Conservation (phyloP, 106 monocot species). For the Triglochin maritima region DNA sequence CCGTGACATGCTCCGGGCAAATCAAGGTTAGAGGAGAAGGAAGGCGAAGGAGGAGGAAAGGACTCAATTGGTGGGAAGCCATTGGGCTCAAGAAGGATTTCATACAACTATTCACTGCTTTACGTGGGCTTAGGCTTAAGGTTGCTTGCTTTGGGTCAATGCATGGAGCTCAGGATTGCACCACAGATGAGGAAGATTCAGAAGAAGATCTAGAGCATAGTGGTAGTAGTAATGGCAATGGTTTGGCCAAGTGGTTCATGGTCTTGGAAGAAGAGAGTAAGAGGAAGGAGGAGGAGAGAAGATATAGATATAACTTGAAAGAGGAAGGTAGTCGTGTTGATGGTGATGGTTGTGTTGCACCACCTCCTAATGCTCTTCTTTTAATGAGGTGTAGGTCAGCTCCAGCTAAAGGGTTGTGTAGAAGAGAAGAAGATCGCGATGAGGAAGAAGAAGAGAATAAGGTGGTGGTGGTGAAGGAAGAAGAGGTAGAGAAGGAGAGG, state of each 20-base stretch:
- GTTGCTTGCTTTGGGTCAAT: constrained; percentile 8
- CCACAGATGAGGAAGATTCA: constrained; percentile 22
- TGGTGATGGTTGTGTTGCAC: not conserved
- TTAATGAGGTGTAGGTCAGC: constrained; percentile 86
- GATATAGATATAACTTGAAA: constrained; percentile 9
- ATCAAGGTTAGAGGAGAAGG: constrained; percentile 44
- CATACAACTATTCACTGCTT: not conserved
- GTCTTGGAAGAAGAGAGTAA: constrained; percentile 36
- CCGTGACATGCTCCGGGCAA: constrained; percentile 83
- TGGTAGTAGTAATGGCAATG: constrained; percentile 11
- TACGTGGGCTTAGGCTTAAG: constrained; percentile 8
- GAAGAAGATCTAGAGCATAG: constrained; percentile 28
- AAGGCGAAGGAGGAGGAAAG: constrained; percentile 14
- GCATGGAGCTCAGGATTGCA: constrained; percentile 3
- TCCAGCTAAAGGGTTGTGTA: constrained; percentile 39
- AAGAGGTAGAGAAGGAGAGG: constrained; percentile 25
- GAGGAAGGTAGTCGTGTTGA: not conserved
- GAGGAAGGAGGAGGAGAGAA: constrained; percentile 6
- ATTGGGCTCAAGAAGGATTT: constrained; percentile 15
- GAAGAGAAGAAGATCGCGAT: constrained; percentile 6
- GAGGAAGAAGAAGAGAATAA: constrained; percentile 3
- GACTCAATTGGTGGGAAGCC: constrained; percentile 31
- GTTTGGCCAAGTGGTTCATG: constrained; percentile 81
- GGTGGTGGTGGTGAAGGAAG: constrained; percentile 5
- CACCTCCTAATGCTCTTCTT: constrained; percentile 69